Evolutionary conservation across 1,284 basidiomycete species (phyloP).

Genomic region (Irpex sp.): DNA sequence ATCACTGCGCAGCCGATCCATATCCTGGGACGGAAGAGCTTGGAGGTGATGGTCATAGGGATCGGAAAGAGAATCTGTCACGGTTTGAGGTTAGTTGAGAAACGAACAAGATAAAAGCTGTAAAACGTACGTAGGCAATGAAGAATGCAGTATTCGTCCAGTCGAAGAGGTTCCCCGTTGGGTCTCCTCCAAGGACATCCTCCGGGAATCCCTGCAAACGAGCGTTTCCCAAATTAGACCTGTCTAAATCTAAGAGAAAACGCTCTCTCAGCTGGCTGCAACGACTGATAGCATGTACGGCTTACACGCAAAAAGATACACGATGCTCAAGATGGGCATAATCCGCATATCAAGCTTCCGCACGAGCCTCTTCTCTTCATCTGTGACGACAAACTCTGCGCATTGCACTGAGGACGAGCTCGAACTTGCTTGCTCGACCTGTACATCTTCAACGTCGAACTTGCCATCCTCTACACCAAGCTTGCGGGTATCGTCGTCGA

Average conservation of each 20-base stretch:
- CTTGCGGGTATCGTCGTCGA: neutral
- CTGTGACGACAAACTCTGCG: neutral
- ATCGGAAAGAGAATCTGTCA: slow-evolving; percentile 61
- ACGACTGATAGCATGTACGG: neutral
- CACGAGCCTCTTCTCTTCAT: slow-evolving; percentile 48
- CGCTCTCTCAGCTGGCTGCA: neutral
- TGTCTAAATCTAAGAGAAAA: slow-evolving; percentile 47
- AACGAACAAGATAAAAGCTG: no score
- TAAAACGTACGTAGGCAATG: slow-evolving; percentile 58
- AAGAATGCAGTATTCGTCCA: slow-evolving; percentile 74
- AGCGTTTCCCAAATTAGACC: slow-evolving; percentile 66
- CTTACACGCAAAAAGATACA: slow-evolving; percentile 68
- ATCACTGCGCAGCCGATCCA: slow-evolving; percentile 64
- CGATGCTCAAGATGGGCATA: slow-evolving; percentile 56
- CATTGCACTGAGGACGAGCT: neutral
- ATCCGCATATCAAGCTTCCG: slow-evolving; percentile 59
- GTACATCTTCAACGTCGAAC: neutral
- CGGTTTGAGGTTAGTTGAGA: neutral
- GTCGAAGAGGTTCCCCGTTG: slow-evolving; percentile 59
- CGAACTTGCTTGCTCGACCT: neutral
- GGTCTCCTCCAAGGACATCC: slow-evolving; percentile 44
- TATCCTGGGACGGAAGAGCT: slow-evolving; percentile 57
- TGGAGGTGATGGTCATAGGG: slow-evolving; percentile 62
- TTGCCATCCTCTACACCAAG: neutral
- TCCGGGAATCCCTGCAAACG: slow-evolving; percentile 55